Conservation (phyloP, 345 rosid genomes). For the Geranium brycei region DNA sequence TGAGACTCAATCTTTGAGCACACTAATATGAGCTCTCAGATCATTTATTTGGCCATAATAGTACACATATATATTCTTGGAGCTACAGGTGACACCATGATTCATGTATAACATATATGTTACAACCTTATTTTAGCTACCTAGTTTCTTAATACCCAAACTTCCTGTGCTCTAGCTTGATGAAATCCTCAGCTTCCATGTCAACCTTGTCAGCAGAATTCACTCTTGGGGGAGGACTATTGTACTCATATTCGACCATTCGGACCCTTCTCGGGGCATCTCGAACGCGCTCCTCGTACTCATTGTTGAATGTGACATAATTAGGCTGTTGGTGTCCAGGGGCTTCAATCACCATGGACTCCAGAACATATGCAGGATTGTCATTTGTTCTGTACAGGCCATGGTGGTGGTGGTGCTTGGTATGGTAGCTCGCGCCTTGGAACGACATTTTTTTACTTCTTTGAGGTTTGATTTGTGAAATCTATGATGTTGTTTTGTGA, state of each 20-base stretch:
- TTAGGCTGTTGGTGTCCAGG: not conserved
- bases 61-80: not conserved
- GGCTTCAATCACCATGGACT: not conserved
- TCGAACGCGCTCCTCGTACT: not conserved
- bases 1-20: not conserved
- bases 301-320: not conserved
- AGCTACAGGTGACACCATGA: not conserved
- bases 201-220: conserved; percentile 27
- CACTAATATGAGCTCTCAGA: not conserved
- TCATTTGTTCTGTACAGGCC: not conserved
- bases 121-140: not conserved
- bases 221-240: not conserved
- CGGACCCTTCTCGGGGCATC: conserved; percentile 5
- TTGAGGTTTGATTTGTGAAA: not conserved
- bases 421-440: not conserved
- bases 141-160: conserved; percentile 8
- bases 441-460: not conserved
- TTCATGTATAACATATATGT: not conserved
- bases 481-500: not conserved
- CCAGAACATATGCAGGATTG: not conserved
- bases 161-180: conserved; percentile 38
- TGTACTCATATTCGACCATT: conserved; percentile 7
- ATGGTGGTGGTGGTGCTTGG: not conserved
- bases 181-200: conserved; percentile 46
- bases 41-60: not conserved